Conservation (phyloP, 345 rosid genomes). For the Corchorus capsularis region DNA sequence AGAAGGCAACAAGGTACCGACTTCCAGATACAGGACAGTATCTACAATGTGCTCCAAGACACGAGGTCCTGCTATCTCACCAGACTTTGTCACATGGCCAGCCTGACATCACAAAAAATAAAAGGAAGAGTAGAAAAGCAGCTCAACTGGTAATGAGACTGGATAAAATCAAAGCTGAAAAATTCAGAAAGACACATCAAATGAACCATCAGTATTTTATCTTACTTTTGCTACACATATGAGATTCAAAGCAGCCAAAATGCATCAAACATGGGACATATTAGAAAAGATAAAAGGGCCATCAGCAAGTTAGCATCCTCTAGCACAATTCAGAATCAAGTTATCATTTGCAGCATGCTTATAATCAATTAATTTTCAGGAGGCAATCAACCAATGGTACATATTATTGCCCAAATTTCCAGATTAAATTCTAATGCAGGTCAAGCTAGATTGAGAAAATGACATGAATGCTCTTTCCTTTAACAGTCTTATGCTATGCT, state of each 20-base stretch:
- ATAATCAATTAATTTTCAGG: not conserved
- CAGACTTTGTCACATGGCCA: constrained; percentile 91
- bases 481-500: not conserved
- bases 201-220: not conserved
- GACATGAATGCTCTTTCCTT: not conserved
- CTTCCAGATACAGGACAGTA: constrained; percentile 93
- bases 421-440: not conserved
- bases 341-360: not conserved
- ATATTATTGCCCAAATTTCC: not conserved
- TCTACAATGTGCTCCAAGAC: constrained; percentile 98
- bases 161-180: constrained; percentile 3
- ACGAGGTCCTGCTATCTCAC: constrained; percentile 98
- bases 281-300: not conserved
- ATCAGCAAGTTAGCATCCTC: not conserved
- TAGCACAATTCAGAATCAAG: not conserved
- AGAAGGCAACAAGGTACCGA: constrained; percentile 42
- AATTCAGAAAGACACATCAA: not conserved
- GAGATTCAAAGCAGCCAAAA: not conserved
- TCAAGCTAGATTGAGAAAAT: not conserved
- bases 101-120: constrained; percentile 45
- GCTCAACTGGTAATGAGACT: not conserved
- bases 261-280: not conserved
- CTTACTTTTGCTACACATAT: not conserved
- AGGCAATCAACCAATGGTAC: not conserved
- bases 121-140: constrained; percentile 7